Percentiles rank a stretch among this genome's conserved stretches.
These are phyloP conservation scores for Furcasterigmium furcatum DNA, from an alignment of 2,329 filamentous ascomycete species.

Conservation along the genomic window DNA sequence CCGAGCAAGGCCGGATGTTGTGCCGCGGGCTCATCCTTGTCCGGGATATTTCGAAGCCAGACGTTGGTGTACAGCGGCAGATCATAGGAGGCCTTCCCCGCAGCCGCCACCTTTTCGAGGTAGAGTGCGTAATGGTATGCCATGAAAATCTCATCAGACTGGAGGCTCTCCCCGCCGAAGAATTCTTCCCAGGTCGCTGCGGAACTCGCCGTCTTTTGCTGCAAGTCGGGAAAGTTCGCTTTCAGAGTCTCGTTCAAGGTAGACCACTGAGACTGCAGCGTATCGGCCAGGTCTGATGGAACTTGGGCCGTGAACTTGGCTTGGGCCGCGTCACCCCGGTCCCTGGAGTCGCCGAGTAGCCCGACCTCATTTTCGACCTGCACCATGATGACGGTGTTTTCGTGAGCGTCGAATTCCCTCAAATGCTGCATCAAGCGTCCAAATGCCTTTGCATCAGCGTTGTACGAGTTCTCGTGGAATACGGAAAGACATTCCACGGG, in stretches of 20 bases:
- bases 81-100: neutral
- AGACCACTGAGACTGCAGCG: neutral
- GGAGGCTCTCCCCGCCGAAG: neutral
- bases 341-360: neutral
- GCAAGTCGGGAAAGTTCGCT: neutral
- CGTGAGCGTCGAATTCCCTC: neutral
- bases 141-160: neutral
- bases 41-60: conserved; percentile 7
- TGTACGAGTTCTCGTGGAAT: neutral
- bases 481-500: neutral
- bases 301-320: neutral
- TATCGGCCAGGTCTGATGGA: neutral
- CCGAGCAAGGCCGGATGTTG: conserved; percentile 10
- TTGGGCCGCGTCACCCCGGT: neutral
- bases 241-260: neutral
- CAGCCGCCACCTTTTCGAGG: neutral
- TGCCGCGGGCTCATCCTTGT: conserved; percentile 7
- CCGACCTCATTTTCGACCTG: neutral
- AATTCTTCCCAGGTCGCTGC: neutral
- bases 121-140: neutral
- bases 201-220: neutral
- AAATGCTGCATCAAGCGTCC: neutral
- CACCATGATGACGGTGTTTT: conserved; percentile 1
- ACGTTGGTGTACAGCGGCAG: neutral
- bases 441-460: neutral